Base-by-base conservation (phyloP, 352 stramenopile genomes). In the Discostella stelligera region DNA sequence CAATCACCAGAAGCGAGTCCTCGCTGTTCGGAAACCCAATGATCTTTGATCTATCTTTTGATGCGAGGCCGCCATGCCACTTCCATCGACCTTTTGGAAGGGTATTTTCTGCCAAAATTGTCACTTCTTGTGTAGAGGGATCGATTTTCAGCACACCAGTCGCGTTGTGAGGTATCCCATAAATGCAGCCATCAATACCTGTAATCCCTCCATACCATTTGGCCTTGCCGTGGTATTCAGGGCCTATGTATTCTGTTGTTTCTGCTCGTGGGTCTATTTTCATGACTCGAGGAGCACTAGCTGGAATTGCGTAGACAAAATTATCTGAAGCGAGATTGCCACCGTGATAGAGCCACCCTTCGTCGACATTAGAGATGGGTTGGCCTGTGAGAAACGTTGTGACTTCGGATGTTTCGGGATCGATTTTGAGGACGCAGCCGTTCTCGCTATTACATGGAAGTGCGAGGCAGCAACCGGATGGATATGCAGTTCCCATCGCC, bases 11-110 rank as follows among this genome's bases (percentile, higher is more conserved):
- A 39, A 93, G 61, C 1, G 73, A 60, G 52, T 91, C 83, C 32
- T 74, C 67, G 77, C 91, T 91, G 63, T 89, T 90, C 0, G 87
- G 85, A 71, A 91, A 90, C 8, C 85, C 87, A 74, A 86, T 89
- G 21, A 93, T 91, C 50, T 87, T 88, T 27, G 79, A 53, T 20
- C 82, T 73, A 44, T 86, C 82, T 3, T 37, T 44, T 18, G 60
- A 74, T 62, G 53, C 68, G 63, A 89, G 59, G 13, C 87, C 87
- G 62, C 87, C 87, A 70, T 93, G 87, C 85, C 85, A 93, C 56
- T 93, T 91, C 83, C 83, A 91, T 46, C 72, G 59, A 16, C 83
- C 84, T 65, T 72, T 56, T 9, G 77, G 76, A 14, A 91, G 55
- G 23, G 72, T 62, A 50, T 66, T 66, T 37, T 76, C 73, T 58